A percentile compares a stretch with the other conserved stretches of the same genome.
These are phyloP conservation scores for Rosa hybrid DNA, from an alignment of 331 rosid species.

Conservation along the genomic window DNA sequence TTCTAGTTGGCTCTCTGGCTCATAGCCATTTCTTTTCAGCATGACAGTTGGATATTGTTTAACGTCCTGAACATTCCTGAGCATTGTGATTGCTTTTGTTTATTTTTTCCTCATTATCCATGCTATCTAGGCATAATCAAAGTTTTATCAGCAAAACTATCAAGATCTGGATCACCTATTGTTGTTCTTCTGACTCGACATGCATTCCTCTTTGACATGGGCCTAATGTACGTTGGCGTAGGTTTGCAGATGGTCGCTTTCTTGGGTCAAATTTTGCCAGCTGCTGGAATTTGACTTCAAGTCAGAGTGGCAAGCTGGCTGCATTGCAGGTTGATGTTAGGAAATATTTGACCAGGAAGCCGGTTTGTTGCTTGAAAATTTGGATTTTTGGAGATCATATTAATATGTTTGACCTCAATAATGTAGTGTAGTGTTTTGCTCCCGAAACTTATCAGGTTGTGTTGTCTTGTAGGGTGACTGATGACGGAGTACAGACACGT, in stretches of 20 bases:
- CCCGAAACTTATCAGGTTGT: slow-evolving; percentile 21
- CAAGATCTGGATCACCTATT: slow-evolving; percentile 88
- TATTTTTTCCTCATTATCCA: slow-evolving; percentile 12
- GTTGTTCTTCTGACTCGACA: slow-evolving; percentile 96
- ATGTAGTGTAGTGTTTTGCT: slow-evolving; percentile 10
- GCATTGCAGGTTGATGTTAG: slow-evolving; percentile 93
- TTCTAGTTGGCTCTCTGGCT: neutral
- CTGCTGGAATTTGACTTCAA: slow-evolving; percentile 91
- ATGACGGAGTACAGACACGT: slow-evolving; percentile 95
- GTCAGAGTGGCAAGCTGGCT: slow-evolving; percentile 91
- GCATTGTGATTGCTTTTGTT: neutral
- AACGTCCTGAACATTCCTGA: neutral
- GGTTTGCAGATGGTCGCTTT: slow-evolving; percentile 97
- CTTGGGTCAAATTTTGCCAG: slow-evolving; percentile 96
- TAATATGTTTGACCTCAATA: neutral
- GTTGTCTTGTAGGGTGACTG: slow-evolving; percentile 68
- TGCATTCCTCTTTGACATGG: slow-evolving; percentile 93
- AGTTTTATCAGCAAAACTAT: slow-evolving; percentile 90
- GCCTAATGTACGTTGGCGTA: slow-evolving; percentile 92
- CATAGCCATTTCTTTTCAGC: slow-evolving; percentile 12
- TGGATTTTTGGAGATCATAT: neutral
- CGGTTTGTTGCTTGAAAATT: slow-evolving; percentile 63
- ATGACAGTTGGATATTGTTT: slow-evolving; percentile 5
- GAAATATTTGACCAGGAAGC: slow-evolving; percentile 94
- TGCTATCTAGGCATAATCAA: slow-evolving; percentile 67